phyloP scores from a whole-genome alignment of 805 yeast species.

The Metschnikowia bowlesiae region DNA sequence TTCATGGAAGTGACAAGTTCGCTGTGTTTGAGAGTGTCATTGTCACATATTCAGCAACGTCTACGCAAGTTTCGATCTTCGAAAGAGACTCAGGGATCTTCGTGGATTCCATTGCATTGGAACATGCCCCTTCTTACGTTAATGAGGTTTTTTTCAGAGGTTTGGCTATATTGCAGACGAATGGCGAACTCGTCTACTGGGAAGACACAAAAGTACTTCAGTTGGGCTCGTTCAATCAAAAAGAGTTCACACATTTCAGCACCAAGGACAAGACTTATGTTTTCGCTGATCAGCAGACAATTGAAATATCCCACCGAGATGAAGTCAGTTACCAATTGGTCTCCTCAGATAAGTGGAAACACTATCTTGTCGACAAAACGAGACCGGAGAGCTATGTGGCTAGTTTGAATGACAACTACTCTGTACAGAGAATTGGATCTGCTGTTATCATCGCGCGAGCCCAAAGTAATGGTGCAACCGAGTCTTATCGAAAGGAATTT shows the following conservation, averaged over 20 bases:
- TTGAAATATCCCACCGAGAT: background rate
- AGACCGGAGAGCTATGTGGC: background rate
- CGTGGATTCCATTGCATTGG: conserved; percentile 4
- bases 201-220: conserved; percentile 1
- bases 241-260: conserved; percentile 1
- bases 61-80: conserved; percentile 8
- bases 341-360: background rate
- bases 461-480: background rate
- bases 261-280: background rate
- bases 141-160: background rate
- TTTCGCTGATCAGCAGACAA: conserved; percentile 4
- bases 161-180: background rate
- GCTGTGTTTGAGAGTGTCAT: conserved; percentile 6
- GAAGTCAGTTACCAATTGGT: background rate
- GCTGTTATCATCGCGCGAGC: conserved; percentile 3
- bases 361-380: background rate
- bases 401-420: background rate
- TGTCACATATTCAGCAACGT: conserved; percentile 8
- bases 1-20: conserved; percentile 6
- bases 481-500: conserved; percentile 3
- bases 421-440: background rate
- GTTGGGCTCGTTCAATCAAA: conserved; percentile 6
- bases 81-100: conserved; percentile 11
- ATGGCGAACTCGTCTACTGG: conserved; percentile 8
- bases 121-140: conserved; percentile 3